phyloP scores from a whole-genome alignment of 176 grass and related monocot genomes.

The Zoysia pacifica region DNA sequence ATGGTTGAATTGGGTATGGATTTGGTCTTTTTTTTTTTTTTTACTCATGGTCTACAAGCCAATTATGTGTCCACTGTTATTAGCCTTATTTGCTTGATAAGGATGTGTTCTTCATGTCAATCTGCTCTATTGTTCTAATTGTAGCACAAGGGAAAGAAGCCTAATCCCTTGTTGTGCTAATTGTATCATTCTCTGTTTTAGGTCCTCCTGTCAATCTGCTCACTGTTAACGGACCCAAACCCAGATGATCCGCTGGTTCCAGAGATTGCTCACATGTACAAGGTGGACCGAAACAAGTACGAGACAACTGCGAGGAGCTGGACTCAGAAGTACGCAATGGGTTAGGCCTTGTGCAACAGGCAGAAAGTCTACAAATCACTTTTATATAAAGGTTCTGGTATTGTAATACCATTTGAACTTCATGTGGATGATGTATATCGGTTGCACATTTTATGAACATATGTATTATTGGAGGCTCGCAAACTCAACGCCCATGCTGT shows the following conservation, averaged over 20 bases:
- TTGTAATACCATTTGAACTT: constrained; percentile 6
- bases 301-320: constrained; percentile 71
- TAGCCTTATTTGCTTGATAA: background rate
- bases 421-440: background rate
- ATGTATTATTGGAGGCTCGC: background rate
- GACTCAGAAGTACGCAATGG: constrained; percentile 87
- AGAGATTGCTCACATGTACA: constrained; percentile 83
- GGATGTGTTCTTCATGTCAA: background rate
- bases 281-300: constrained; percentile 60
- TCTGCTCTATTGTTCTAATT: background rate
- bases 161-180: background rate
- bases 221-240: constrained; percentile 69
- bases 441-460: background rate
- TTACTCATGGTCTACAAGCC: too few species aligned
- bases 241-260: constrained; percentile 76
- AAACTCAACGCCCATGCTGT: background rate
- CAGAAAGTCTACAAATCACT: background rate
- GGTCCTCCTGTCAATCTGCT: constrained; percentile 75
- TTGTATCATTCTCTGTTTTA: constrained; percentile 9
- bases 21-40: background rate
- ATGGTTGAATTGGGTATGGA: background rate
- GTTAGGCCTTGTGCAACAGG: constrained; percentile 25
- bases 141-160: background rate
- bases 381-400: background rate
- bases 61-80: too few species aligned